phyloP scores from a whole-genome alignment of 768 basidiomycete genomes.

The Lentinula guzmanii region DNA sequence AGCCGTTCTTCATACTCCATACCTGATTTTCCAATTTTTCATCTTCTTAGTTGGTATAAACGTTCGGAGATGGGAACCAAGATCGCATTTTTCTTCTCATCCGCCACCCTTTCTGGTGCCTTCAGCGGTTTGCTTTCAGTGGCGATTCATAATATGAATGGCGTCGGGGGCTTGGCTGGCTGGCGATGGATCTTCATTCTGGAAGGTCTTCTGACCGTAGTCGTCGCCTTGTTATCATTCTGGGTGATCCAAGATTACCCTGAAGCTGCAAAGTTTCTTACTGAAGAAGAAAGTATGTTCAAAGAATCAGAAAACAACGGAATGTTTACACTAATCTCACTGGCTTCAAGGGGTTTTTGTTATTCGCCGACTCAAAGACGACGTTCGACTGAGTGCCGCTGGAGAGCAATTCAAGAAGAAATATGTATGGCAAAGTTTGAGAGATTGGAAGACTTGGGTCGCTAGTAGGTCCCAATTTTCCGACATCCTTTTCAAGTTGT shows the following conservation, averaged over 20 bases:
- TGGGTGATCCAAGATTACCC: slow-evolving; percentile 79
- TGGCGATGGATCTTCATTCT: slow-evolving; percentile 75
- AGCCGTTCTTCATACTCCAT: neutral
- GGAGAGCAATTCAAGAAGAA: slow-evolving; percentile 49
- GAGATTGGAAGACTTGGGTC: slow-evolving; percentile 71
- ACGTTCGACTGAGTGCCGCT: slow-evolving; percentile 60
- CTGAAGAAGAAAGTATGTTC: slow-evolving; percentile 49
- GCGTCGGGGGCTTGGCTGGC: slow-evolving; percentile 49
- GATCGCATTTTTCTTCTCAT: slow-evolving; percentile 72
- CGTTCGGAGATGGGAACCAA: slow-evolving; percentile 69
- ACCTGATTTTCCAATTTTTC: neutral
- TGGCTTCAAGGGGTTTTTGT: slow-evolving; percentile 46
- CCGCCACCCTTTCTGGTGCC: slow-evolving; percentile 73
- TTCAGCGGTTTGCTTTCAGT: slow-evolving; percentile 66
- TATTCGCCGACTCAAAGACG: slow-evolving; percentile 57
- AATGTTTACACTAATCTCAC: neutral
- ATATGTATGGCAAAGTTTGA: slow-evolving; percentile 55
- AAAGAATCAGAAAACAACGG: neutral
- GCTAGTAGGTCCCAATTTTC: slow-evolving; percentile 40
- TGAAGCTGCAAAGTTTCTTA: slow-evolving; percentile 66
- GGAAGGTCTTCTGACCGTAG: slow-evolving; percentile 64
- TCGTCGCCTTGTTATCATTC: slow-evolving; percentile 54
- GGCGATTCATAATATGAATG: slow-evolving; percentile 67
- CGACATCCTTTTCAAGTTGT: neutral
- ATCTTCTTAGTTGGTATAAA: slow-evolving; percentile 62